phyloP scores from a whole-genome alignment of 2,329 filamentous ascomycete species.

The Aspergillus transmontanensis region DNA sequence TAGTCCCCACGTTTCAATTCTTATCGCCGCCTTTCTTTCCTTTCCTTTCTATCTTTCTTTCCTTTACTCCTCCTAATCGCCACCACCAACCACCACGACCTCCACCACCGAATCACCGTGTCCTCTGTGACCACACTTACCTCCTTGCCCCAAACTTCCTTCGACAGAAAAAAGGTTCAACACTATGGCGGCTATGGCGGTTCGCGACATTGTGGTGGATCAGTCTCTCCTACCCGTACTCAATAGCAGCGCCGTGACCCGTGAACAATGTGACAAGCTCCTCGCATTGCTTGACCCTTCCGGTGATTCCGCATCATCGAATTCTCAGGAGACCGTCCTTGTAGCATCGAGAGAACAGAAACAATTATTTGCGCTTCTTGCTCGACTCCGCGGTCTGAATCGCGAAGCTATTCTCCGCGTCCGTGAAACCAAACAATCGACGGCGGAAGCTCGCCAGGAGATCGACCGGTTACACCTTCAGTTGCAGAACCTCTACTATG shows the following conservation, averaged over 20 bases:
- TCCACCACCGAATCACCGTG: neutral
- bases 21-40: neutral
- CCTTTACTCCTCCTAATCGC: slow-evolving; percentile 9
- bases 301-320: slow-evolving; percentile 41
- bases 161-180: neutral
- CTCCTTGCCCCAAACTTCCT: neutral
- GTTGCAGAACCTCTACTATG: slow-evolving; percentile 94
- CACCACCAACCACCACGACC: neutral
- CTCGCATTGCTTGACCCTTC: slow-evolving; percentile 59
- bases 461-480: slow-evolving; percentile 90
- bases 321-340: slow-evolving; percentile 54
- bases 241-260: slow-evolving; percentile 71
- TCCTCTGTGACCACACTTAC: neutral
- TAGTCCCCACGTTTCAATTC: slow-evolving; percentile 17
- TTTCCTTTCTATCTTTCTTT: neutral
- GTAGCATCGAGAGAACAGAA: slow-evolving; percentile 77
- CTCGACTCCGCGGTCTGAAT: slow-evolving; percentile 79
- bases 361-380: slow-evolving; percentile 74
- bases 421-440: slow-evolving; percentile 81
- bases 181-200: slow-evolving; percentile 48
- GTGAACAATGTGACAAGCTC: slow-evolving; percentile 67
- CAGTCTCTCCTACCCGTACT: slow-evolving; percentile 68
- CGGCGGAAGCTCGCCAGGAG: slow-evolving; percentile 84
- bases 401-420: slow-evolving; percentile 78
- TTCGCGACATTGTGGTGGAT: slow-evolving; percentile 64